Evolutionary conservation across 2,329 filamentous ascomycete species (phyloP).

Genomic region (Dactylellina parvicollis): DNA sequence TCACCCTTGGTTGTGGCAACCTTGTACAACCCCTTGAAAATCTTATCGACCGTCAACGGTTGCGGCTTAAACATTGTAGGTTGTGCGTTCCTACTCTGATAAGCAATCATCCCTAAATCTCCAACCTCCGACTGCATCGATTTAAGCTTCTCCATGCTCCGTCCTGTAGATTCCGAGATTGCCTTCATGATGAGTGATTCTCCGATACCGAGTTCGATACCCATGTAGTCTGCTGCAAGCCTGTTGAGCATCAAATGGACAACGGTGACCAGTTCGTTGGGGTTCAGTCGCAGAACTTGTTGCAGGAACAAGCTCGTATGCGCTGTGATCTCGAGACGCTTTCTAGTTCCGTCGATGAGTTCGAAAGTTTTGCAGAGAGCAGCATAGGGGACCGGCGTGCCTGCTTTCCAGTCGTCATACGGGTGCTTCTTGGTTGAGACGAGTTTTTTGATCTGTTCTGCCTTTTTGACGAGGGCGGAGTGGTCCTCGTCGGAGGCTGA

Average conservation of each 20-base stretch:
- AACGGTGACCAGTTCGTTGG: slow-evolving; percentile 84
- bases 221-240: slow-evolving; percentile 93
- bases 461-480: slow-evolving; percentile 71
- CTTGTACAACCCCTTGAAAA: slow-evolving; percentile 85
- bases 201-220: slow-evolving; percentile 96
- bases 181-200: slow-evolving; percentile 99
- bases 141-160: slow-evolving; percentile 89
- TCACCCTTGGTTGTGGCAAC: slow-evolving; percentile 89
- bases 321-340: slow-evolving; percentile 85
- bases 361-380: slow-evolving; percentile 95
- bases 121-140: slow-evolving; percentile 96
- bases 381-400: slow-evolving; percentile 89
- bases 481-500: slow-evolving; percentile 65
- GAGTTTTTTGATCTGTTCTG: slow-evolving; percentile 80
- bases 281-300: slow-evolving; percentile 91
- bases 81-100: slow-evolving; percentile 93
- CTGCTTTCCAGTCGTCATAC: slow-evolving; percentile 94
- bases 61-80: slow-evolving; percentile 99
- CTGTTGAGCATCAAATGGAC: slow-evolving; percentile 98
- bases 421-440: slow-evolving; percentile 83
- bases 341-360: slow-evolving; percentile 91
- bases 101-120: slow-evolving; percentile 90
- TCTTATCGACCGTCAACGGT: slow-evolving; percentile 82
- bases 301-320: slow-evolving; percentile 90
- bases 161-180: slow-evolving; percentile 91